Evolutionary conservation across 2,329 filamentous ascomycete species (phyloP).

Genomic region (Periconia digitata): DNA sequence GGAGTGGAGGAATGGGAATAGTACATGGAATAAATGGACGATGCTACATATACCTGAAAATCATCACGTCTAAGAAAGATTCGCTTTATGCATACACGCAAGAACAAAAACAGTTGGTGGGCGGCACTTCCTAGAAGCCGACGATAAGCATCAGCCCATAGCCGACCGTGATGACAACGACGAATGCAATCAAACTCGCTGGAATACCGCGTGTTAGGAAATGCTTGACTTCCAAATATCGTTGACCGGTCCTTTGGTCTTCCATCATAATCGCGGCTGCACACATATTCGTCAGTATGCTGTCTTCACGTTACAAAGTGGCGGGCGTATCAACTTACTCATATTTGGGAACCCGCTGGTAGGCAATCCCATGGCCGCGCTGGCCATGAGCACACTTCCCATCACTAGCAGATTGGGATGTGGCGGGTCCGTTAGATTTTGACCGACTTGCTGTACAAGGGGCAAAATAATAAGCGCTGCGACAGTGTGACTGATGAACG

Average conservation of each 20-base stretch:
- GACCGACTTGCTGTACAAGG: slow-evolving; percentile 82
- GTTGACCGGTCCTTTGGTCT: slow-evolving; percentile 83
- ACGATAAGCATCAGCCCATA: slow-evolving; percentile 86
- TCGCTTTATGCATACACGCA: no score
- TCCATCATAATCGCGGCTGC: slow-evolving; percentile 99
- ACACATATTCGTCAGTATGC: slow-evolving; percentile 7
- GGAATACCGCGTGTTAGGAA: slow-evolving; percentile 95
- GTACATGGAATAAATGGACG: no score
- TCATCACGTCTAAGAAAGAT: no score
- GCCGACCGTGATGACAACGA: slow-evolving; percentile 82
- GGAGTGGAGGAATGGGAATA: no score
- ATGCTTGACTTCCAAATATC: slow-evolving; percentile 89
- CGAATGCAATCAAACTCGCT: slow-evolving; percentile 76
- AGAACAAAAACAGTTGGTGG: no score
- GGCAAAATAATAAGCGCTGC: slow-evolving; percentile 93
- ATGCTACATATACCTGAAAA: no score
- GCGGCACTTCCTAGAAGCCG: slow-evolving; percentile 56
- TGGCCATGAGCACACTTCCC: slow-evolving; percentile 94
- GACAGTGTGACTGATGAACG: slow-evolving; percentile 97
- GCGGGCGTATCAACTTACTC: slow-evolving; percentile 70
- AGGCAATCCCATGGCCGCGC: slow-evolving; percentile 93
- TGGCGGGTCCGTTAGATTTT: slow-evolving; percentile 74
- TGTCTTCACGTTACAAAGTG: slow-evolving; percentile 8
- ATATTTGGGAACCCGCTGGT: slow-evolving; percentile 98
- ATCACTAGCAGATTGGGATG: slow-evolving; percentile 95